Evolutionary conservation across 495 filamentous ascomycete species (phyloP), one percentile per base, ranked within the genome.

Genomic region (Evernia prunastri): DNA sequence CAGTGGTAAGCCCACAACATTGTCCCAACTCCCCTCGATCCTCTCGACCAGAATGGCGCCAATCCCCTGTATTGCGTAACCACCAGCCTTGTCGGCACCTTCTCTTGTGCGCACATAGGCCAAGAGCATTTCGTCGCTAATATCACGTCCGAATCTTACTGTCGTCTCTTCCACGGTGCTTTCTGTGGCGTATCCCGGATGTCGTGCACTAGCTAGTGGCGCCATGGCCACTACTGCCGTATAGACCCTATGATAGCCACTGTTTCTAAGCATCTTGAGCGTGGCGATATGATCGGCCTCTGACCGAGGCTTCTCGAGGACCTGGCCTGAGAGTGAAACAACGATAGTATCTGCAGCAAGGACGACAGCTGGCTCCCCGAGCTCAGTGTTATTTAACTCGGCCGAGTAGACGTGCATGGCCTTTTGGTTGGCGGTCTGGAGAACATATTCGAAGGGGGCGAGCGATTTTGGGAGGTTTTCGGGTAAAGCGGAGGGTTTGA

Each of bases 71-170:
- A 97, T 79, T 42, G 91, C 95, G 76, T 98, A 98, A 0, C 94
- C 95, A 1, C 94, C 94, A 0, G 94, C 95, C 80, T 97, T 98
- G 75, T 98, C 94, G 31, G 81, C 91, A 1, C 95, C 94, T 78
- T 98, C 95, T 49, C 95, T 80, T 40, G 93, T 97, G 64, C 79
- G 79, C 62, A 98, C 92, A 79, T 98, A 98, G 33, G 86, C 83
- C 72, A 89, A 73, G 37, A 98, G 84, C 75, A 96, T 70, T 31
- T 96, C 92, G 74, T 97, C 91, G 63, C 84, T 85, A 35, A 88
- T 86, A 53, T 79, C 80, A 58, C 76, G 77, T 73, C 87, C 87
- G 77, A 98, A 97, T 68, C 77, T 78, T 23, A 98, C 94, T 57
- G 77, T 76, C 56, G 94, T 97, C 80, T 94, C 92, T 77, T 96